Base-by-base conservation (phyloP, 352 stramenopile genomes). In the Pythium monospermum region DNA sequence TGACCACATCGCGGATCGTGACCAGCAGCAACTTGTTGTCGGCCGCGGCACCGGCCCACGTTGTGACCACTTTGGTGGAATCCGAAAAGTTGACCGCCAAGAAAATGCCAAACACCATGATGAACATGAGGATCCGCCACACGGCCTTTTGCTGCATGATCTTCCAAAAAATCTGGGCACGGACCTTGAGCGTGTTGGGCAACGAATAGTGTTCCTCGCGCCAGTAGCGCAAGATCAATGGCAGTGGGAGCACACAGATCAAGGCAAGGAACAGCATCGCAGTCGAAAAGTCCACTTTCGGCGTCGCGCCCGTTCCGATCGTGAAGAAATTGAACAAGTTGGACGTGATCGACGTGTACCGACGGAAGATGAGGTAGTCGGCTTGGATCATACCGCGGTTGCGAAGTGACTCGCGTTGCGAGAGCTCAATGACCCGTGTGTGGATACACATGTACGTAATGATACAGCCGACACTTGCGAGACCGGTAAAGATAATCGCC, bases 131-230 rank as follows among this genome's bases (percentile, higher is more conserved):
- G 48, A 84, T 76, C 22, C 68, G 69, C 73, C 76, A 85, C 65
- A 87, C 73, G 7, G 72, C 76, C 51, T 85, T 85, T 56, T 87
- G 76, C 61, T 85, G 69, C 64, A 84, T 83, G 64, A 84, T 83
- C 61, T 85, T 87, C 76, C 72, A 85, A 45, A 83, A 63, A 47
- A 80, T 83, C 46, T 80, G 68, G 16, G 62, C 74, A 32, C 73
- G 76, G 27, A 80, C 73, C 58, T 74, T 76, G 60, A 85, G 69
- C 41, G 66, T 76, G 46, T 61, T 83, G 33, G 76, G 67, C 39
- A 85, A 63, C 53, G 66, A 81, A 57, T 85, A 83, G 37, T 70
- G 53, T 25, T 87, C 67, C n/a, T 87, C 76, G 27, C 79, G 72
- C 73, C 73, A 87, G 65, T 69, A 79, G 16, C 53, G 57, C 22